Conservation (phyloP, 2,329 filamentous ascomycete species). For the Aphanocladium album region DNA sequence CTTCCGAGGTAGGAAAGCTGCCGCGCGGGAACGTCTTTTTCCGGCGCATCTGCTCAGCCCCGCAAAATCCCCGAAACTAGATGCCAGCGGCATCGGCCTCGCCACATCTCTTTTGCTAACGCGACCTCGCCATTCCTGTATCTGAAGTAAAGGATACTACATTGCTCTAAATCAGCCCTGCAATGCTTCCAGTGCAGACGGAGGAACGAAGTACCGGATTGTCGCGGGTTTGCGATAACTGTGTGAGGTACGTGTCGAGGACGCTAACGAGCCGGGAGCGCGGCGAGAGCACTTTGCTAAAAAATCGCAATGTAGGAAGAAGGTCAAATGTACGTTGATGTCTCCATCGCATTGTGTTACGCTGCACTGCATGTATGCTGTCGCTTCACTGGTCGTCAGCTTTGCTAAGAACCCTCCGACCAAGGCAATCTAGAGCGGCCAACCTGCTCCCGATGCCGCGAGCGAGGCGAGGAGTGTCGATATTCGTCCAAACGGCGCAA, state of each 20-base stretch:
- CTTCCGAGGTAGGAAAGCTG: too few relatives aligned
- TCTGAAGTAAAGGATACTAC: background rate
- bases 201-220: background rate
- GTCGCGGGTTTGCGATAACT: slow-evolving; percentile 12
- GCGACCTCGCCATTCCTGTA: background rate
- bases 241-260: background rate
- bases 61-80: too few relatives aligned
- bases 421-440: slow-evolving; percentile 13
- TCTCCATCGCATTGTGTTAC: background rate
- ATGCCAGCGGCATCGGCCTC: too few relatives aligned
- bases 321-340: slow-evolving; percentile 13
- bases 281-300: background rate
- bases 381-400: background rate
- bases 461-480: slow-evolving; percentile 9
- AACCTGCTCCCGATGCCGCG: slow-evolving; percentile 13
- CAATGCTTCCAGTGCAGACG: background rate
- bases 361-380: background rate
- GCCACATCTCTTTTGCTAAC: too few relatives aligned
- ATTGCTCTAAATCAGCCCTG: background rate
- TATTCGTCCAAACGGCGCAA: slow-evolving; percentile 15
- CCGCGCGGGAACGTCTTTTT: too few relatives aligned
- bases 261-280: background rate
- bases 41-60: too few relatives aligned
- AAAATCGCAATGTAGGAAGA: slow-evolving; percentile 3
- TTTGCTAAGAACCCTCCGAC: background rate